Base-by-base conservation (phyloP, 352 stramenopile genomes). In the Halophytophthora batemanensis region DNA sequence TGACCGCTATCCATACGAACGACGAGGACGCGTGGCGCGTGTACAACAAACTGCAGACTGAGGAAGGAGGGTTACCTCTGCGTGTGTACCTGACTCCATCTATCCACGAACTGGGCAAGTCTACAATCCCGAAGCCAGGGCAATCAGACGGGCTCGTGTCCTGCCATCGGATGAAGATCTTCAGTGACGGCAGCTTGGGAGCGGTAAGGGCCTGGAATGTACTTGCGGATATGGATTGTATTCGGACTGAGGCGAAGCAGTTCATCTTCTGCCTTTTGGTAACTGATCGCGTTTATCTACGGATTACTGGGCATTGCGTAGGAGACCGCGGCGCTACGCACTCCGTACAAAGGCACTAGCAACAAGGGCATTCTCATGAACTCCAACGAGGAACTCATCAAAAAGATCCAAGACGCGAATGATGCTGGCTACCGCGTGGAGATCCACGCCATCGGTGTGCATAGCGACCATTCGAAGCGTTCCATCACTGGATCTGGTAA, bases 91-190 rank as follows among this genome's bases (percentile, higher is more conserved):
- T 93, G 43, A 95, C 85, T 11, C 75, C 79, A 6, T 73, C 70
- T 8, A 81, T 88, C 46, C 62, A 83, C 23, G 86, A 94, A 37
- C 47, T 93, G 23, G 58, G 62, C 17, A 65, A 84, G 12, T n/a
- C 61, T 3, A 50, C 51, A 15, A 83, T 62, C 0, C 74, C 74
- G 2, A 61, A 59, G 28, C 50, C 77, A n/a, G 70, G 67, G 3
- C 62, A 63, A 18, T 64, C 60, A 11, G 52, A 77, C 19, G 76
- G 69, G 1, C 59, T 96, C 23, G 42, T 97, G 12, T 81, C 72
- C 7, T 93, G 86, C 45, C 77, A 95, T 44, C 82, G 88, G 21
- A 76, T 96, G 53, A 97, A 97, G 54, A 70, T 96, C 40, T 97
- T 94, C 46, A 83, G 77, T 10, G 88, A 97, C 45, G 88, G 88